These are phyloP conservation scores for Sugiyamaella qingdaonensis DNA, from an alignment of 805 yeast species.

Conservation along the genomic window DNA sequence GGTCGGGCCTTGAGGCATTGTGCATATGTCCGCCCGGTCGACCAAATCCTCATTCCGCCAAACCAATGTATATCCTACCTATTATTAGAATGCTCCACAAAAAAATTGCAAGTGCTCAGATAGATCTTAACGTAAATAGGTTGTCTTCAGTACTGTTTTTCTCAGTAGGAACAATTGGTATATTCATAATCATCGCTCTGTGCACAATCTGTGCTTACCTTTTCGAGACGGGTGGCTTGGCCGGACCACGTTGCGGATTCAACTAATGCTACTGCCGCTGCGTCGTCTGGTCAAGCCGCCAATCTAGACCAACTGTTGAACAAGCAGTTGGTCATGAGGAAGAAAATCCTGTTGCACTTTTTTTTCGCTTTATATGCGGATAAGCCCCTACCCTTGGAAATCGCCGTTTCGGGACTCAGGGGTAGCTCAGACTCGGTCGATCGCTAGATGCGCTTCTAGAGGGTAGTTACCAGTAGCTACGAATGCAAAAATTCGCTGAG, in stretches of 20 bases:
- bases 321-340: neutral
- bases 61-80: neutral
- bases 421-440: no score
- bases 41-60: slow-evolving; percentile 32
- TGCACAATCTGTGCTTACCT: neutral
- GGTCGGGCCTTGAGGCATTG: slow-evolving; percentile 14
- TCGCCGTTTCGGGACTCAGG: neutral
- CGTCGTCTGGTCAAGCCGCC: neutral
- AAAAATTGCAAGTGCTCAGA: slow-evolving; percentile 22
- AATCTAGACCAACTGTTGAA: neutral
- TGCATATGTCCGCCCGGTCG: slow-evolving; percentile 39
- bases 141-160: slow-evolving; percentile 21
- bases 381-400: neutral
- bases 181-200: slow-evolving; percentile 28
- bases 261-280: neutral
- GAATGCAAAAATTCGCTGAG: no score
- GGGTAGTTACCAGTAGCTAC: no score
- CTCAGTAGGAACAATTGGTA: slow-evolving; percentile 38
- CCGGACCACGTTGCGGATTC: neutral
- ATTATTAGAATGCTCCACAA: neutral
- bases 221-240: neutral
- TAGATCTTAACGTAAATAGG: slow-evolving; percentile 25
- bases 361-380: neutral
- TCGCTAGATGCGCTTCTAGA: no score
- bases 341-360: neutral